phyloP scores from a whole-genome alignment of 176 grass and related monocot species.

The Sorghum bicolor region DNA sequence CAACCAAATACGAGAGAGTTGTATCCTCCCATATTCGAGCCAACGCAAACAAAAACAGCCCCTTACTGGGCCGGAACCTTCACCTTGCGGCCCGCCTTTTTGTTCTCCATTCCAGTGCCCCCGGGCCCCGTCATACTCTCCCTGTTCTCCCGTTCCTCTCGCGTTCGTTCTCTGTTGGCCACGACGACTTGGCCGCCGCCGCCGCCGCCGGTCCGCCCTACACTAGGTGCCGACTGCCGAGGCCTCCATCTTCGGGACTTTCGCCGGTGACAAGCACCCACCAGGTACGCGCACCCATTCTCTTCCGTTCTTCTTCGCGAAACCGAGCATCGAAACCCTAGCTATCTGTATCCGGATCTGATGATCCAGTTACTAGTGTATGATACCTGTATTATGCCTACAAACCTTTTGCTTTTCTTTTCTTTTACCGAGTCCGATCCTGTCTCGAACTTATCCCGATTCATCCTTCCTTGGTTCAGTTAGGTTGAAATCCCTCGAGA shows the following conservation, averaged over 20 bases:
- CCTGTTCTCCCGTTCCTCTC: too few relatives aligned
- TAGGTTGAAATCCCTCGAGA: conserved; percentile 6
- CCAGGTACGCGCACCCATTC: background rate
- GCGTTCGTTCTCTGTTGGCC: too few relatives aligned
- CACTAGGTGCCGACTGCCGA: background rate
- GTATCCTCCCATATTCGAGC: too few relatives aligned
- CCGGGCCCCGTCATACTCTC: too few relatives aligned
- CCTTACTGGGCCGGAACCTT: too few relatives aligned
- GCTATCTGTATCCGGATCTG: background rate
- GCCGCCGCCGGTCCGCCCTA: background rate
- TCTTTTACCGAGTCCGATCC: background rate
- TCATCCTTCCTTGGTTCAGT: background rate
- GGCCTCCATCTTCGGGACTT: background rate
- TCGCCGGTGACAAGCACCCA: background rate
- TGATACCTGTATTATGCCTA: background rate
- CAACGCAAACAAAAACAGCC: too few relatives aligned
- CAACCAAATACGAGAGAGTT: too few relatives aligned
- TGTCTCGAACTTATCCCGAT: background rate
- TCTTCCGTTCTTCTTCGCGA: background rate
- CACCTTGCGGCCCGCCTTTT: too few relatives aligned
- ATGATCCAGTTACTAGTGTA: background rate
- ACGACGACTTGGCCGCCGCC: too few relatives aligned
- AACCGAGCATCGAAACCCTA: background rate
- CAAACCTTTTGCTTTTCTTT: background rate
- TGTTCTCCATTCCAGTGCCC: too few relatives aligned